A percentile compares a stretch with the other conserved stretches of the same genome.
These are phyloP conservation scores for Eucalyptus coolabah DNA, from an alignment of 345 rosid genomes.

Conservation along the genomic window DNA sequence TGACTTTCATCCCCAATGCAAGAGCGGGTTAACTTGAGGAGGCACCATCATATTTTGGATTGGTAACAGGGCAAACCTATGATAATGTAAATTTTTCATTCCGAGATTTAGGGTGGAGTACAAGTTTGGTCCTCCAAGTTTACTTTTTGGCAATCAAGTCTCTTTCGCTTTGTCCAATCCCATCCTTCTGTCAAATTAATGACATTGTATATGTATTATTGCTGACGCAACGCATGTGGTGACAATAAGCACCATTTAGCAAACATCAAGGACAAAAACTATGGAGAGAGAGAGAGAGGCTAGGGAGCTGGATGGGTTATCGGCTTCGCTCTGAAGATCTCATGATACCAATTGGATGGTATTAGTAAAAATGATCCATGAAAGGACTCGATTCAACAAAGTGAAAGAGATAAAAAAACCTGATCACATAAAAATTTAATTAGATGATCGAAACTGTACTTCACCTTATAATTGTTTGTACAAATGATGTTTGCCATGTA, in stretches of 20 bases:
- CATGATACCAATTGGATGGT: background rate
- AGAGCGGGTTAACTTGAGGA: background rate
- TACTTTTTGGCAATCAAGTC: background rate
- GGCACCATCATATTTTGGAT: background rate
- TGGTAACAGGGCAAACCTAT: background rate
- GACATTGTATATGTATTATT: background rate
- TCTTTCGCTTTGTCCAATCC: background rate
- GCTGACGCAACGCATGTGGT: background rate
- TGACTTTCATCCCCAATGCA: background rate
- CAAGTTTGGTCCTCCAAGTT: background rate
- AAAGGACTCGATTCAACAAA: background rate
- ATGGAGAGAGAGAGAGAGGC: background rate
- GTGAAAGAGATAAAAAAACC: background rate
- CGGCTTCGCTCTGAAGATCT: background rate
- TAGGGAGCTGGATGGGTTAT: background rate
- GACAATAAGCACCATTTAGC: background rate
- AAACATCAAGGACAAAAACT: background rate
- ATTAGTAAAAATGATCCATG: background rate
- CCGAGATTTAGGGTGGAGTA: background rate
- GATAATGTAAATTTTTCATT: background rate
- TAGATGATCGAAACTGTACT: background rate
- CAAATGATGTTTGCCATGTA: background rate
- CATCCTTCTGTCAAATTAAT: background rate
- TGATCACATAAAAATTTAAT: background rate
- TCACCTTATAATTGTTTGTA: background rate